These are phyloP conservation scores for Macrotyloma uniflorum DNA, from an alignment of 306 rosid species.

Conservation along the genomic window DNA sequence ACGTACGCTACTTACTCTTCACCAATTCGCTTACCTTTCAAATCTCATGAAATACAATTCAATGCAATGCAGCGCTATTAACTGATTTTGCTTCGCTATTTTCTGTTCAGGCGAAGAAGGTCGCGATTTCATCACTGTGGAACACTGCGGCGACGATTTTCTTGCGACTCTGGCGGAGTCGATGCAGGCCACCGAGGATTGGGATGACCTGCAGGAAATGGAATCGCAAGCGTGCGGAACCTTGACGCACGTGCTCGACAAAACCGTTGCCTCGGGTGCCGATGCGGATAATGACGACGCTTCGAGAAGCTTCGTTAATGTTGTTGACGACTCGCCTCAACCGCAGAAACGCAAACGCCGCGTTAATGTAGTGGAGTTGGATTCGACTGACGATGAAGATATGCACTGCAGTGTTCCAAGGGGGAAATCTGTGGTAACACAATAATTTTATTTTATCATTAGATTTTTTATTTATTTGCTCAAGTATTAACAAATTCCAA, in stretches of 20 bases:
- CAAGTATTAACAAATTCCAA: not conserved
- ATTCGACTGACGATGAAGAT: conserved; percentile 70
- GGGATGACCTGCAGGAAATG: conserved; percentile 84
- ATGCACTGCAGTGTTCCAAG: conserved; percentile 40
- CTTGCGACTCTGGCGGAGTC: conserved; percentile 73
- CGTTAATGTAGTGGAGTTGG: conserved; percentile 58
- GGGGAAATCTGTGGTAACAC: conserved; percentile 52
- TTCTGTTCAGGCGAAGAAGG: conserved; percentile 76
- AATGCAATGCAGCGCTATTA: not conserved
- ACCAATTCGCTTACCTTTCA: not conserved
- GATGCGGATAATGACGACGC: conserved; percentile 18
- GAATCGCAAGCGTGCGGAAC: conserved; percentile 79
- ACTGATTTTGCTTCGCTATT: not conserved
- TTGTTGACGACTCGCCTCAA: conserved; percentile 54
- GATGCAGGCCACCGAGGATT: conserved; percentile 70
- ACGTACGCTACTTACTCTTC: conserved; percentile 37
- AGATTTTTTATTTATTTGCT: not conserved
- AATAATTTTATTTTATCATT: conserved; percentile 11
- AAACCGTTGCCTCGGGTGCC: conserved; percentile 24
- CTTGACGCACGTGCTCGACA: conserved; percentile 52
- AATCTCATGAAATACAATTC: not conserved
- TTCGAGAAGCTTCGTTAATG: conserved; percentile 37
- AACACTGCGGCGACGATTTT: conserved; percentile 92
- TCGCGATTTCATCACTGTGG: conserved; percentile 80
- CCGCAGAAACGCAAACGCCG: conserved; percentile 34